phyloP scores from a whole-genome alignment of 129 eudicot species.

The sunflower (Helianthus annuus) region DNA sequence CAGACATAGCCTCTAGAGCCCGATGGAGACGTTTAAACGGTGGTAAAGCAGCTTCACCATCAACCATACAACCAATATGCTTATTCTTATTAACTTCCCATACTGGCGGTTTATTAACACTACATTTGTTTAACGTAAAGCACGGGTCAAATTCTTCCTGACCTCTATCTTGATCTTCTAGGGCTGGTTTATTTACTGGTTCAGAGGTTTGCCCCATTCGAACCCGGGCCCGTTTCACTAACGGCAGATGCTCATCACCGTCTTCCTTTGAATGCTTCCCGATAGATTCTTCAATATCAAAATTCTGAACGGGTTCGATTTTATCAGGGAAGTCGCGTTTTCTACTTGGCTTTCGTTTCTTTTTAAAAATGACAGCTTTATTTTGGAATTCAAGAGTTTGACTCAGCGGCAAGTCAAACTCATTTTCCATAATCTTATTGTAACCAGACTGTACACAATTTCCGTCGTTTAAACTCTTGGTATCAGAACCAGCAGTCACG shows the following conservation, averaged over 20 bases:
- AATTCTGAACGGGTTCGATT: conserved; percentile 27
- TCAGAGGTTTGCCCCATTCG: conserved; percentile 72
- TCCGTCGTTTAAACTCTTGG: conserved; percentile 53
- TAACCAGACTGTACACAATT: conserved; percentile 54
- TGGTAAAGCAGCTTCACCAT: conserved; percentile 95
- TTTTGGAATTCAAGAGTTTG: conserved; percentile 58
- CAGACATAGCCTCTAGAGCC: conserved; percentile 97
- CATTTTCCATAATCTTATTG: conserved; percentile 43
- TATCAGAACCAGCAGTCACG: conserved; percentile 53
- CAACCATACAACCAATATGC: conserved; percentile 47
- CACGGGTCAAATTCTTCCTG: conserved; percentile 28
- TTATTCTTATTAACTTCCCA: conserved; percentile 46
- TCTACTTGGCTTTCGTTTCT: conserved; percentile 72
- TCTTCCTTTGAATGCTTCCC: conserved; percentile 53
- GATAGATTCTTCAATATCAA: conserved; percentile 22
- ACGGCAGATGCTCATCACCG: conserved; percentile 90
- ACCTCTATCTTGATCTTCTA: conserved; percentile 29
- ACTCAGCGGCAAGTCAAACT: conserved; percentile 48
- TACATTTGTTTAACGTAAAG: conserved; percentile 30
- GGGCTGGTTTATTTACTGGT: conserved; percentile 24
- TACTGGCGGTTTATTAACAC: conserved; percentile 43
- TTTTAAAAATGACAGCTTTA: conserved; percentile 58
- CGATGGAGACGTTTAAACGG: conserved; percentile 92
- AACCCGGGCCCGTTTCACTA: conserved; percentile 90
- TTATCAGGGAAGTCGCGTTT: conserved; percentile 49